phyloP scores from a whole-genome alignment of 2,329 filamentous ascomycete species.

The Tolypocladium endophyticum region DNA sequence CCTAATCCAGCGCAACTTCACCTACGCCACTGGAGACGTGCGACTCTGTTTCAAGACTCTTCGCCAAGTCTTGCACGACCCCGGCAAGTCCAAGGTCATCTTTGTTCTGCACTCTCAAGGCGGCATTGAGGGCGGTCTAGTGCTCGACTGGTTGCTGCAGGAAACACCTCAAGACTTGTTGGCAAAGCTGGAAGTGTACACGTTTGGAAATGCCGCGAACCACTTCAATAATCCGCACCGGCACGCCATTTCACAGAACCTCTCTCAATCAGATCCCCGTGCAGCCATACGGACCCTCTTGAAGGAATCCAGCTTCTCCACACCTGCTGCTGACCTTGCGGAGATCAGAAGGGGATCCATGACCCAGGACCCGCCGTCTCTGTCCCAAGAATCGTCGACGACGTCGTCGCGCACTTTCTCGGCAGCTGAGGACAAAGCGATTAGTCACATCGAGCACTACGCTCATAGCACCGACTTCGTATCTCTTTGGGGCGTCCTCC shows the following conservation, averaged over 20 bases:
- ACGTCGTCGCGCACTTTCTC: slow-evolving; percentile 24
- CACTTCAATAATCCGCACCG: slow-evolving; percentile 71
- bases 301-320: slow-evolving; percentile 23
- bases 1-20: slow-evolving; percentile 63
- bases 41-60: slow-evolving; percentile 51
- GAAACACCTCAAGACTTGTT: slow-evolving; percentile 58
- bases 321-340: slow-evolving; percentile 9
- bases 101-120: slow-evolving; percentile 71
- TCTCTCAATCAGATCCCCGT: slow-evolving; percentile 21
- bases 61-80: slow-evolving; percentile 52
- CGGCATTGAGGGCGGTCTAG: slow-evolving; percentile 60
- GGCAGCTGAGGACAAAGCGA: slow-evolving; percentile 35
- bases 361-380: slow-evolving; percentile 5
- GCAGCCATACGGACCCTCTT: slow-evolving; percentile 21
- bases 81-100: slow-evolving; percentile 55
- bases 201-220: slow-evolving; percentile 69
- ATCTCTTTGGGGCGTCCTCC: slow-evolving; percentile 61
- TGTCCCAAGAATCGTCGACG: slow-evolving; percentile 14
- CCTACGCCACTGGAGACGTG: slow-evolving; percentile 60
- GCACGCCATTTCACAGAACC: slow-evolving; percentile 32
- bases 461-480: slow-evolving; percentile 67
- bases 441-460: slow-evolving; percentile 72
- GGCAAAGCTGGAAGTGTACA: slow-evolving; percentile 63
- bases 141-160: slow-evolving; percentile 67
- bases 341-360: slow-evolving; percentile 8